Evolutionary conservation across 2,329 filamentous ascomycete species (phyloP).

Genomic region (Escovopsis sp.): DNA sequence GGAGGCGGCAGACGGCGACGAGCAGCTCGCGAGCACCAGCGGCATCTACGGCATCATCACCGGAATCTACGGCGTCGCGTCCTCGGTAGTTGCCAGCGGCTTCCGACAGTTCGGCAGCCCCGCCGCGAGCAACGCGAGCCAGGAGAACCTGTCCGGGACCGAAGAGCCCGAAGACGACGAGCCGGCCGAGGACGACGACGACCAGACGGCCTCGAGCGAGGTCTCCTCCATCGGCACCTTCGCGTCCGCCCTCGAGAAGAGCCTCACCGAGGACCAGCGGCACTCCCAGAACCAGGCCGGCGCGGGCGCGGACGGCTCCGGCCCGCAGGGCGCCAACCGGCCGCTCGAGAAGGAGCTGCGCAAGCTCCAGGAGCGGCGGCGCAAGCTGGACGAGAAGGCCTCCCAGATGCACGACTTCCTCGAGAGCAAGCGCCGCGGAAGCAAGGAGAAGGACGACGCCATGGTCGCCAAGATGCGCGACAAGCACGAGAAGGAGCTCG

Average conservation of each 20-base stretch:
- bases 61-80: conserved; percentile 36
- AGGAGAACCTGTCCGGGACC: conserved; percentile 12
- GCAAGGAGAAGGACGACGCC: conserved; percentile 33
- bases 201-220: conserved; percentile 20
- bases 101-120: conserved; percentile 17
- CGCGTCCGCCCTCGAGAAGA: conserved; percentile 30
- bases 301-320: conserved; percentile 26
- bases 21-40: conserved; percentile 22
- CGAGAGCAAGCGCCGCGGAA: conserved; percentile 29
- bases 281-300: conserved; percentile 11
- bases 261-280: conserved; percentile 15
- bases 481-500: conserved; percentile 47
- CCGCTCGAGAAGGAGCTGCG: conserved; percentile 45
- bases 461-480: conserved; percentile 43
- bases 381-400: conserved; percentile 48
- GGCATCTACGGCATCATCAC: conserved; percentile 43
- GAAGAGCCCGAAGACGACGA: conserved; percentile 8
- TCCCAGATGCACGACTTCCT: conserved; percentile 37
- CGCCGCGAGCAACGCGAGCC: conserved; percentile 13
- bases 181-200: conserved; percentile 15
- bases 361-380: conserved; percentile 46
- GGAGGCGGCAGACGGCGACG: conserved; percentile 11
- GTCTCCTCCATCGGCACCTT: conserved; percentile 34
- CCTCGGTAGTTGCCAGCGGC: conserved; percentile 28
- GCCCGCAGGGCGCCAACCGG: conserved; percentile 11